Conservation (phyloP, 768 basidiomycete genomes). For the Exsudoporus frostii region DNA sequence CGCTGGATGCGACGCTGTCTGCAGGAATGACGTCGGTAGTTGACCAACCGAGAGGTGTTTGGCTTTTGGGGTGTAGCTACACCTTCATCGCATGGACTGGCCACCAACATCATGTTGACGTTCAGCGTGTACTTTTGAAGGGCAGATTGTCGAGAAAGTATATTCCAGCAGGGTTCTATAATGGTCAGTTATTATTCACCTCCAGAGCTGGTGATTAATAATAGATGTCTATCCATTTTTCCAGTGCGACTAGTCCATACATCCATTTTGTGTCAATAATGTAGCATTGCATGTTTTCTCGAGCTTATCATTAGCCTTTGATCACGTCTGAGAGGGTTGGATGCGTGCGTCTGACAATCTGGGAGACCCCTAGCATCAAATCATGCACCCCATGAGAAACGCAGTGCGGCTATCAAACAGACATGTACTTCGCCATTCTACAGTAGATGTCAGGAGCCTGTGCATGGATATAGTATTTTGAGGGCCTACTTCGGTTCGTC, state of each 20-base stretch:
- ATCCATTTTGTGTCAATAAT: neutral
- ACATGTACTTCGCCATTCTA: conserved; percentile 85
- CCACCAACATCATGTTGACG: neutral
- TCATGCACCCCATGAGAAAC: neutral
- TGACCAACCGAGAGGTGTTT: neutral
- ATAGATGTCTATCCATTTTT: neutral
- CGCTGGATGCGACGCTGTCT: neutral
- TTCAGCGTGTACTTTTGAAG: neutral
- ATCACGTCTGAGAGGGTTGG: neutral
- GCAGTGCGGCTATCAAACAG: conserved; percentile 41
- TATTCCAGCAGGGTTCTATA: neutral
- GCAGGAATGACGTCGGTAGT: neutral
- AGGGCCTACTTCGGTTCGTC: conserved; percentile 46
- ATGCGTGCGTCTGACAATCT: neutral
- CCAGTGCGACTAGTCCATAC: neutral
- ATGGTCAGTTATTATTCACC: neutral
- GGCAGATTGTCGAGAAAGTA: neutral
- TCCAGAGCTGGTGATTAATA: neutral
- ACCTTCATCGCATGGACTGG: neutral
- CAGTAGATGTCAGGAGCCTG: conserved; percentile 6
- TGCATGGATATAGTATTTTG: neutral
- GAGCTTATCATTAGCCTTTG: neutral
- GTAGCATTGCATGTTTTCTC: neutral
- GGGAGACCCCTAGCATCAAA: neutral
- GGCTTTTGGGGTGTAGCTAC: too few species aligned